Percentiles rank a stretch among this genome's conserved stretches.
phyloP scores from a whole-genome alignment of 805 yeast genomes.

The Kockiozyma suomiensis region DNA sequence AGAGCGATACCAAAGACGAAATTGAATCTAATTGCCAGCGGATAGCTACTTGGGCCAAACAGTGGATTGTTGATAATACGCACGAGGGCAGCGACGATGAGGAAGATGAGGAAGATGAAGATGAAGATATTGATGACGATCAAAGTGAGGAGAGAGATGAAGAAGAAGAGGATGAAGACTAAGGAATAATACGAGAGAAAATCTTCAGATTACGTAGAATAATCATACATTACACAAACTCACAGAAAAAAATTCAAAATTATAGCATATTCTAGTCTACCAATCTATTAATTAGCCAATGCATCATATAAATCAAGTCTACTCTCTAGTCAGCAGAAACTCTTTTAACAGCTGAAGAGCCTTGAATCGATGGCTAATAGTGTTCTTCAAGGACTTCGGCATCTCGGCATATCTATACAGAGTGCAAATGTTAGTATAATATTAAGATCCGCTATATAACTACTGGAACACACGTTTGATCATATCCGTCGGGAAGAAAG shows the following conservation, averaged over 20 bases:
- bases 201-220: too few relatives aligned
- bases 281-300: too few relatives aligned
- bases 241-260: not conserved
- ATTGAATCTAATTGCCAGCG: constrained; percentile 83
- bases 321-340: constrained; percentile 42
- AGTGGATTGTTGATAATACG: constrained; percentile 64
- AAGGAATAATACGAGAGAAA: too few relatives aligned
- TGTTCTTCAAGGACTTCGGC: constrained; percentile 73
- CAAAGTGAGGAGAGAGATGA: not conserved
- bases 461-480: constrained; percentile 50
- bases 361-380: constrained; percentile 82
- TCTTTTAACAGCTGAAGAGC: constrained; percentile 75
- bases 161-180: too few relatives aligned
- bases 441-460: too few relatives aligned
- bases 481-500: constrained; percentile 78
- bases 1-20: constrained; percentile 70
- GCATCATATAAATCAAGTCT: not conserved
- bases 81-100: constrained; percentile 10
- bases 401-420: constrained; percentile 73
- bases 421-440: not conserved
- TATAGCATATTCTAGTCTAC: not conserved
- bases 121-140: constrained; percentile 1
- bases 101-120: not conserved
- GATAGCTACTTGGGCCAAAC: constrained; percentile 68
- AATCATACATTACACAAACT: not conserved